phyloP scores from a whole-genome alignment of 2,329 filamentous ascomycete genomes.

The Cladosporium sp. region DNA sequence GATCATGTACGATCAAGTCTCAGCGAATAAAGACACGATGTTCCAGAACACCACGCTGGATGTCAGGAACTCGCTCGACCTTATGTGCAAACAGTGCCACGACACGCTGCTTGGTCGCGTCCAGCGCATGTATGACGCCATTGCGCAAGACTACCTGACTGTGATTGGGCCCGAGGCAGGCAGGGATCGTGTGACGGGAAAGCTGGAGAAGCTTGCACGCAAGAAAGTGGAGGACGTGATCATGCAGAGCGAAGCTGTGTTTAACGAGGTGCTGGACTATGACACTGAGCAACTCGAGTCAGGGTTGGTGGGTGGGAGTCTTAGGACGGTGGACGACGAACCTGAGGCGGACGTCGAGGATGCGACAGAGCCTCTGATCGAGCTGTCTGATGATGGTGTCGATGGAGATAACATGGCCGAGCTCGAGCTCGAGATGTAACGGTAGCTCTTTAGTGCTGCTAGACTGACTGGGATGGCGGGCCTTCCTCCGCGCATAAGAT shows the following conservation, averaged over 20 bases:
- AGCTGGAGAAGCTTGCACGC: conserved; percentile 25
- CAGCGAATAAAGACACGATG: conserved; percentile 46
- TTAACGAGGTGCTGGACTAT: conserved; percentile 21
- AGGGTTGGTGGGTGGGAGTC: background rate
- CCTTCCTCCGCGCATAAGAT: background rate
- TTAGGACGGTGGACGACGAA: background rate
- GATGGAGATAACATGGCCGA: background rate
- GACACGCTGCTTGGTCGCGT: conserved; percentile 45
- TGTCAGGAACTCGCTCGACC: conserved; percentile 43
- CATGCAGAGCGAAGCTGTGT: conserved; percentile 21
- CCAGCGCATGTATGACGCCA: conserved; percentile 45
- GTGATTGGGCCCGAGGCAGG: conserved; percentile 31
- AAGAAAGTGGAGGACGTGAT: conserved; percentile 27
- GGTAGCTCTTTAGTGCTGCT: background rate
- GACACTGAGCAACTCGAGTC: conserved; percentile 24
- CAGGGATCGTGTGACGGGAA: conserved; percentile 22
- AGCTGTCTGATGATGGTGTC: background rate
- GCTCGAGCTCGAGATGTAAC: background rate
- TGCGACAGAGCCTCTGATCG: background rate
- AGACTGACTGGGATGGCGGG: background rate
- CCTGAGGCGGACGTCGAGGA: conserved; percentile 19
- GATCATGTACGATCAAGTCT: conserved; percentile 50
- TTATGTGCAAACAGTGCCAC: conserved; percentile 47
- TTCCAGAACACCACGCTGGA: conserved; percentile 48
- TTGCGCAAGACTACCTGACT: conserved; percentile 41